These are phyloP conservation scores for Tulasnella sp. DNA, from an alignment of 768 basidiomycete species.

Conservation along the genomic window DNA sequence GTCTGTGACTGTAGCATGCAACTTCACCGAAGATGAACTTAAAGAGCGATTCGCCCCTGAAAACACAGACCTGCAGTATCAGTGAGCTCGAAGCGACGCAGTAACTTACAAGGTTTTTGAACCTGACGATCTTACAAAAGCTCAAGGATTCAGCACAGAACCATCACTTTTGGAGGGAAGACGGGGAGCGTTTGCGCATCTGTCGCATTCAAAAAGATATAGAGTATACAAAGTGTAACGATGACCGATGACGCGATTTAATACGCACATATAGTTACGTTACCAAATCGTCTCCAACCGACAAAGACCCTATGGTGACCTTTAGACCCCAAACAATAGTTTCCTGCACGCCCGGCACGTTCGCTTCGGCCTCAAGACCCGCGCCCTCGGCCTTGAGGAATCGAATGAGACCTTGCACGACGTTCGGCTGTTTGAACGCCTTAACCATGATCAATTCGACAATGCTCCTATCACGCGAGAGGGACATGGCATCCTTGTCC, in stretches of 20 bases:
- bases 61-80: constrained; percentile 44
- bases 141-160: constrained; percentile 61
- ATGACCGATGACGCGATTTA: no score
- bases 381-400: constrained; percentile 45
- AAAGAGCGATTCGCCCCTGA: constrained; percentile 38
- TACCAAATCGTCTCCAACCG: constrained; percentile 33
- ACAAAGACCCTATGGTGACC: constrained; percentile 58
- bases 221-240: neutral
- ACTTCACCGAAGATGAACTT: constrained; percentile 73
- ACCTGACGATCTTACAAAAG: constrained; percentile 28
- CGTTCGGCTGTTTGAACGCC: constrained; percentile 46
- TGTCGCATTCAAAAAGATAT: constrained; percentile 50
- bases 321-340: constrained; percentile 56
- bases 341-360: constrained; percentile 28
- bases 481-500: constrained; percentile 25
- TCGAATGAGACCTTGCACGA: constrained; percentile 67
- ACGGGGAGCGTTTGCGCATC: constrained; percentile 59
- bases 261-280: neutral
- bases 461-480: constrained; percentile 42
- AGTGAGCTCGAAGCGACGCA: constrained; percentile 37
- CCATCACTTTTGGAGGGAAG: constrained; percentile 65
- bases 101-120: neutral
- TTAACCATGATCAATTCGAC: constrained; percentile 76
- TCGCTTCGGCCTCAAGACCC: constrained; percentile 24
- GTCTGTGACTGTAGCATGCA: constrained; percentile 44